Conservation (phyloP, 2,329 filamentous ascomycete genomes). For the Xylaria sp. region DNA sequence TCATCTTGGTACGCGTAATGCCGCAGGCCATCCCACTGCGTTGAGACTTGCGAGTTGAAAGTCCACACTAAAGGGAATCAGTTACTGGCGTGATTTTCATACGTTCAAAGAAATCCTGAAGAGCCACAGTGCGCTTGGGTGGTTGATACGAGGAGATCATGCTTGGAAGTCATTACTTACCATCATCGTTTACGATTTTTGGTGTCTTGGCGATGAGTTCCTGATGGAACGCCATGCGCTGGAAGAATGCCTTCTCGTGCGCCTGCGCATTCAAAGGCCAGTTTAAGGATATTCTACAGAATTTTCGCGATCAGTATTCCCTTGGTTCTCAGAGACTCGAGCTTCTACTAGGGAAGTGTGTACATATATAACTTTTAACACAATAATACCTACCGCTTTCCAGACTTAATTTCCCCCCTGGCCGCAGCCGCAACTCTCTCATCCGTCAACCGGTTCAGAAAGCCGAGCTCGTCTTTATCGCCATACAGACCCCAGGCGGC, state of each 20-base stretch:
- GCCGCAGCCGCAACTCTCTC: slow-evolving; percentile 62
- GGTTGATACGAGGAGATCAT: no score
- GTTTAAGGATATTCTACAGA: slow-evolving; percentile 64
- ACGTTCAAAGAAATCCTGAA: background rate
- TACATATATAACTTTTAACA: no score
- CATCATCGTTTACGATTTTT: slow-evolving; percentile 67
- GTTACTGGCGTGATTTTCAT: background rate
- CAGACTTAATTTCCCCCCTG: slow-evolving; percentile 63
- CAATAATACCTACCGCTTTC: slow-evolving; percentile 59
- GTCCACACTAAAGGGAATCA: slow-evolving; percentile 53
- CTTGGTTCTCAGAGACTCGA: no score
- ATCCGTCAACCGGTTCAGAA: slow-evolving; percentile 68
- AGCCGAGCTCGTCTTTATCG: slow-evolving; percentile 66
- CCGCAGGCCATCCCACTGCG: slow-evolving; percentile 67
- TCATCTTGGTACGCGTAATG: slow-evolving; percentile 62
- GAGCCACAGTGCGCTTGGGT: no score
- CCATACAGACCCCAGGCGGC: slow-evolving; percentile 64
- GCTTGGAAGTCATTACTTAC: background rate
- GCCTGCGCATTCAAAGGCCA: slow-evolving; percentile 66
- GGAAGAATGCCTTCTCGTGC: slow-evolving; percentile 61
- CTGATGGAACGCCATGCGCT: slow-evolving; percentile 64
- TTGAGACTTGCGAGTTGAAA: slow-evolving; percentile 67
- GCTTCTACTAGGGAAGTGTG: background rate
- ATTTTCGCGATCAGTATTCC: background rate
- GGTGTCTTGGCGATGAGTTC: slow-evolving; percentile 62